Evolutionary conservation across 345 rosid genomes (phyloP).

Genomic region (Alliaria petiolata): DNA sequence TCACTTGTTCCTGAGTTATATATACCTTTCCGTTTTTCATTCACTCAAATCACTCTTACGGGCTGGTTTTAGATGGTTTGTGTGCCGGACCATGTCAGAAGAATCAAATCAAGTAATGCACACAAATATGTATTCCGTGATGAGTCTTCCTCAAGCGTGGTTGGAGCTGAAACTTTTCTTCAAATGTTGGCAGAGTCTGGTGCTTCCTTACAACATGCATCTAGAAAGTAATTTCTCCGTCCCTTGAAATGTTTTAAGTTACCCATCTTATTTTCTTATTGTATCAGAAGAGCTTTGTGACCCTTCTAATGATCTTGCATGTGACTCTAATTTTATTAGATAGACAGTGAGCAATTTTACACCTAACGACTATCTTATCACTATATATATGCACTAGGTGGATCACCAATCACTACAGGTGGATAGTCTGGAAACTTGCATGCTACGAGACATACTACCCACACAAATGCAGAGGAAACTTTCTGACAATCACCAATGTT

Average conservation of each 20-base stretch:
- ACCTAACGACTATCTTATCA: not conserved
- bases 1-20: not conserved
- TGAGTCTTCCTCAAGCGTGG: constrained; percentile 46
- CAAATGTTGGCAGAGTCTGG: constrained; percentile 63
- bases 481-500: constrained; percentile 74
- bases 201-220: constrained; percentile 57
- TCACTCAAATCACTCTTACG: constrained; percentile 16
- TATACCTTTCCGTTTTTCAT: constrained; percentile 5
- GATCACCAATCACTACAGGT: constrained; percentile 84
- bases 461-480: constrained; percentile 47
- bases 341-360: not conserved
- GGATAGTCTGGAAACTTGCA: constrained; percentile 95
- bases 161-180: constrained; percentile 55
- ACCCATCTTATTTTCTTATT: not conserved
- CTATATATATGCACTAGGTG: constrained; percentile 49
- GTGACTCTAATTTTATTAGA: constrained; percentile 1
- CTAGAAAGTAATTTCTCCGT: constrained; percentile 54
- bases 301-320: not conserved
- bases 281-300: not conserved
- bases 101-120: constrained; percentile 53
- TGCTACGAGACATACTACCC: constrained; percentile 69
- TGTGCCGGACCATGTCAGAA: constrained; percentile 36
- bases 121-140: constrained; percentile 51
- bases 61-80: constrained; percentile 41
- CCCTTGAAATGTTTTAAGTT: constrained; percentile 11